A percentile compares a stretch with the other conserved stretches of the same genome.
Evolutionary conservation across 805 yeast species (phyloP).

Genomic region (Metahyphopichia silvanorum): DNA sequence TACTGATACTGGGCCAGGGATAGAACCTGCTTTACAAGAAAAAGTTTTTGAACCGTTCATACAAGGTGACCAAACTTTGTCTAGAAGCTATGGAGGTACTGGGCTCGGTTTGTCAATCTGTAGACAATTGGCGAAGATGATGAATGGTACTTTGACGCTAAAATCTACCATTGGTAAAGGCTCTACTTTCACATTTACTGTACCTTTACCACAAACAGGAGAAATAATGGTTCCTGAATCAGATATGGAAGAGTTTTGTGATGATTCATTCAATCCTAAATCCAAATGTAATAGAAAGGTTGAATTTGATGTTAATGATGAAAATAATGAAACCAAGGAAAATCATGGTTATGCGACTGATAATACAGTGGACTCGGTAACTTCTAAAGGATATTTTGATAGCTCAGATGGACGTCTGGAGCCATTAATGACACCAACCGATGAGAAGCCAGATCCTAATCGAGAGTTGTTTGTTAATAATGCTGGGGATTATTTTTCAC

Average conservation of each 20-base stretch:
- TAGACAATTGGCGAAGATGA: conserved; percentile 83
- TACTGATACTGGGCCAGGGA: conserved; percentile 92
- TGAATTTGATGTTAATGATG: conserved; percentile 26
- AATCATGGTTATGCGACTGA: conserved; percentile 2
- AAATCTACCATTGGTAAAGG: conserved; percentile 79
- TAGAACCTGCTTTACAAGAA: conserved; percentile 74
- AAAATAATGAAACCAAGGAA: conserved; percentile 6
- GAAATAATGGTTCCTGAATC: conserved; percentile 41
- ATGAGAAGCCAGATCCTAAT: too few species aligned
- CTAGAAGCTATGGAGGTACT: conserved; percentile 92
- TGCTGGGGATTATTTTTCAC: too few species aligned
- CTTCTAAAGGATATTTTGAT: too few species aligned
- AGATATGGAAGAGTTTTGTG: conserved; percentile 44
- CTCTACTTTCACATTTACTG: conserved; percentile 74
- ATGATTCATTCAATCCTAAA: conserved; percentile 64
- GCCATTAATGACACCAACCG: too few species aligned
- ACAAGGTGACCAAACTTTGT: conserved; percentile 93
- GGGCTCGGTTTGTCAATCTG: conserved; percentile 91
- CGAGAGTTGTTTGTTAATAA: too few species aligned
- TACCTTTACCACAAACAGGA: conserved; percentile 69
- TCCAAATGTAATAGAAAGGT: conserved; percentile 52
- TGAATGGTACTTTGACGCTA: conserved; percentile 81
- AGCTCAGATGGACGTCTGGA: too few species aligned
- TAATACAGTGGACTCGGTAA: too few species aligned
- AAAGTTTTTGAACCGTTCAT: conserved; percentile 94